Conservation (phyloP, 2,329 filamentous ascomycete species). For the Fusarium sp. region DNA sequence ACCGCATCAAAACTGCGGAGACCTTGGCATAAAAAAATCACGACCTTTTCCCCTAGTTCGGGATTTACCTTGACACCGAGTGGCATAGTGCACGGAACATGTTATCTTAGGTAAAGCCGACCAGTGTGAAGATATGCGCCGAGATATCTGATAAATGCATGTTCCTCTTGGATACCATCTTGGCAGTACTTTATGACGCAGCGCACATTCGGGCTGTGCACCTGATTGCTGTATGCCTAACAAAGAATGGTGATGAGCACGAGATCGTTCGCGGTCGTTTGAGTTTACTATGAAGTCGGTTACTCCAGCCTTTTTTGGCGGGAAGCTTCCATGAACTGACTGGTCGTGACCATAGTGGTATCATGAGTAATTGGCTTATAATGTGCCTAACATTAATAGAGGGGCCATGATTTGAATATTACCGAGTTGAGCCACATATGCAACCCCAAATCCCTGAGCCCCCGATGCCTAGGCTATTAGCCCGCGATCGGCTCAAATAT, state of each 20-base stretch:
- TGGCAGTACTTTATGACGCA: constrained; percentile 24
- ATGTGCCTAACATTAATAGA: background rate
- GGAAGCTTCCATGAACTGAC: background rate
- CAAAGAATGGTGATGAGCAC: background rate
- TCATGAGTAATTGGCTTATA: constrained; percentile 9
- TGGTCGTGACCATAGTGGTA: constrained; percentile 1
- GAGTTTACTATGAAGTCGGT: background rate
- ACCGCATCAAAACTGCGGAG: background rate
- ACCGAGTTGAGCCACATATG: background rate
- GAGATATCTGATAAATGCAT: constrained; percentile 13
- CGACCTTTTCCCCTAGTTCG: background rate
- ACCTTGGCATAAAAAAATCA: background rate
- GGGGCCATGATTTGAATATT: background rate
- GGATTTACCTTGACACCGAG: background rate
- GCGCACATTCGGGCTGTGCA: constrained; percentile 16
- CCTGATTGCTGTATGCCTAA: background rate
- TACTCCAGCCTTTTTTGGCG: background rate
- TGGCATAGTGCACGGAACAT: background rate
- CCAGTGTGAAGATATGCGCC: constrained; percentile 5
- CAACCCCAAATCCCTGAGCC: background rate
- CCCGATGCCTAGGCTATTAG: constrained; percentile 3
- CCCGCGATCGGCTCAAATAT: background rate
- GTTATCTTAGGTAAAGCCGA: background rate
- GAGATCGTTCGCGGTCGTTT: background rate
- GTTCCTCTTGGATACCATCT: constrained; percentile 15